phyloP scores from a whole-genome alignment of 306 rosid species.

The Fagus crenata region DNA sequence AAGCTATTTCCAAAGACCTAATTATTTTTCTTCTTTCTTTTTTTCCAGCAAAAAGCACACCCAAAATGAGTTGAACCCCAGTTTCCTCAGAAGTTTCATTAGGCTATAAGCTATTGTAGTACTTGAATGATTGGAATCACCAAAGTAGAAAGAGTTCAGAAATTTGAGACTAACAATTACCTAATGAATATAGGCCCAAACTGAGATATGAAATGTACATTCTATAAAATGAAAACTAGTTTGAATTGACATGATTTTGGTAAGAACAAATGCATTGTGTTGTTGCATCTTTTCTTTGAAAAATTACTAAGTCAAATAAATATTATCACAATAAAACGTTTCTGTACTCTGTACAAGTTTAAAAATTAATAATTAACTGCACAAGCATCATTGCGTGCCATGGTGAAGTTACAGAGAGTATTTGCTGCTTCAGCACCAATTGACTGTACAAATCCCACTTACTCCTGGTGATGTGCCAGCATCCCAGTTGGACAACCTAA shows the following conservation, averaged over 20 bases:
- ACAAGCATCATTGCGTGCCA: conserved; percentile 40
- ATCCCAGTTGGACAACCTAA: conserved; percentile 29
- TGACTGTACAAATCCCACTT: conserved; percentile 21
- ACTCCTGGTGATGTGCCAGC: conserved; percentile 19
- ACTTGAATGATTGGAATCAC: neutral
- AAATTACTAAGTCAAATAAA: neutral
- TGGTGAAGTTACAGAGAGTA: conserved; percentile 8
- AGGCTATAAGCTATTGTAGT: no score
- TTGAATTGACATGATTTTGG: neutral
- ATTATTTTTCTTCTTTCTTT: neutral
- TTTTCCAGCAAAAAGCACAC: neutral
- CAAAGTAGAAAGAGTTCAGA: neutral
- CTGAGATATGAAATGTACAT: no score
- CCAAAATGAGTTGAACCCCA: neutral
- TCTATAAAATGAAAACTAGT: neutral
- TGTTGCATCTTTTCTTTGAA: neutral
- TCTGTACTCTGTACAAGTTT: conserved; percentile 35
- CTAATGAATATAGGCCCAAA: neutral
- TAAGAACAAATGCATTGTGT: neutral
- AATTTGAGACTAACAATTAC: neutral
- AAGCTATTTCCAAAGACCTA: no score
- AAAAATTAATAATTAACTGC: conserved; percentile 36
- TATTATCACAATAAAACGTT: conserved; percentile 14
- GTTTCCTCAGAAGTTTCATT: neutral
- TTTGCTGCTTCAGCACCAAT: conserved; percentile 15